Evolutionary conservation across 2,329 filamentous ascomycete species (phyloP).

Genomic region (Arthroderma uncinatum): DNA sequence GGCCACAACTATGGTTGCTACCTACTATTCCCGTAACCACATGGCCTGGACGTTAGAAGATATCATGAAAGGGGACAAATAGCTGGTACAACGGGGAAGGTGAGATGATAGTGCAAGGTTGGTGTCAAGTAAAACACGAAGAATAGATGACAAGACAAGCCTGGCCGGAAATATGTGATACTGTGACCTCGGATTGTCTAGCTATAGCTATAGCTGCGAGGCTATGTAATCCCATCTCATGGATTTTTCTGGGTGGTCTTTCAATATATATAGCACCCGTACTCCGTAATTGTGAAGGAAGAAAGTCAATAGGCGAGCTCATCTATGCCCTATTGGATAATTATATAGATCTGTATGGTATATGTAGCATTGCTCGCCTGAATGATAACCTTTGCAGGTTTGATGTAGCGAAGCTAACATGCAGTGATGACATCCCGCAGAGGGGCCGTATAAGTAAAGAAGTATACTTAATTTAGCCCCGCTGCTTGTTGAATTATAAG

Average conservation of each 20-base stretch:
- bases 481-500: too few species aligned
- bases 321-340: background rate
- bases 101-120: background rate
- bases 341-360: background rate
- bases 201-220: background rate
- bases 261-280: background rate
- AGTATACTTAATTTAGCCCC: too few species aligned
- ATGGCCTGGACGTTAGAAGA: background rate
- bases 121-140: background rate
- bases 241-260: background rate
- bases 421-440: background rate
- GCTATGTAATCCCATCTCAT: background rate
- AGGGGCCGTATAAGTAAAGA: too few species aligned
- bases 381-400: background rate
- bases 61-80: background rate
- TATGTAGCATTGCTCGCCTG: background rate
- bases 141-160: background rate
- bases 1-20: background rate
- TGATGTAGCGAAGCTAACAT: background rate
- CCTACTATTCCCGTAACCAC: background rate
- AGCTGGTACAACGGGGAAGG: too few species aligned
- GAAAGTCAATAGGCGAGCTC: background rate
- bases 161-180: background rate
- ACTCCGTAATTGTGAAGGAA: background rate
- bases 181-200: background rate